Evolutionary conservation across 495 filamentous ascomycete genomes (phyloP).

Genomic region (Penicillium maclennaniae): DNA sequence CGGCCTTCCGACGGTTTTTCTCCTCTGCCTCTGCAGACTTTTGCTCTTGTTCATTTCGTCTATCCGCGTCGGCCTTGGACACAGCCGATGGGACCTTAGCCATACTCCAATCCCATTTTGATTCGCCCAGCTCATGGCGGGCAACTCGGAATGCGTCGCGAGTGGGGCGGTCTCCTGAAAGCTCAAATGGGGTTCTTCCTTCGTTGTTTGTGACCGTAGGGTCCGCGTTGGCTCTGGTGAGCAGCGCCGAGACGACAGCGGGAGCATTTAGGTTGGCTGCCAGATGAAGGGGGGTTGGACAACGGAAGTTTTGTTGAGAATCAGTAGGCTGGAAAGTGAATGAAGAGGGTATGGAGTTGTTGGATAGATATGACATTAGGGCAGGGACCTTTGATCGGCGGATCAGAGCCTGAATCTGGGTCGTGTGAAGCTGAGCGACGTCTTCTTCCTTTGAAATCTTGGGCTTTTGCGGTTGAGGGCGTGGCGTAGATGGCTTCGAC

Average conservation of each 20-base stretch:
- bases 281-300: conserved; percentile 81
- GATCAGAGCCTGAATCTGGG: conserved; percentile 81
- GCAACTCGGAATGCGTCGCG: conserved; percentile 91
- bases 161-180: conserved; percentile 80
- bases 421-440: conserved; percentile 70
- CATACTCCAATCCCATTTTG: conserved; percentile 72
- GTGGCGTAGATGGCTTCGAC: conserved; percentile 35
- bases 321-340: conserved; percentile 73
- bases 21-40: conserved; percentile 52
- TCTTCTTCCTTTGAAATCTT: conserved; percentile 77
- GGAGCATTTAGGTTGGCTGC: conserved; percentile 74
- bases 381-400: conserved; percentile 87
- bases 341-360: conserved; percentile 61
- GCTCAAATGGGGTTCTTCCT: conserved; percentile 76
- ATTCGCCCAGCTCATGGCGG: conserved; percentile 73
- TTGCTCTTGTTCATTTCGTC: conserved; percentile 60
- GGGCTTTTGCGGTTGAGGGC: conserved; percentile 51
- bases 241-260: conserved; percentile 68
- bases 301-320: conserved; percentile 69
- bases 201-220: conserved; percentile 63
- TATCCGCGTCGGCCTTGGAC: conserved; percentile 62
- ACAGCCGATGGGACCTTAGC: conserved; percentile 69
- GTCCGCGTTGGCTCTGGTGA: conserved; percentile 70
- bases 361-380: conserved; percentile 75
- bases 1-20: conserved; percentile 55